Conservation (phyloP, 2,329 filamentous ascomycete species). For the Fusarium armeniacum region DNA sequence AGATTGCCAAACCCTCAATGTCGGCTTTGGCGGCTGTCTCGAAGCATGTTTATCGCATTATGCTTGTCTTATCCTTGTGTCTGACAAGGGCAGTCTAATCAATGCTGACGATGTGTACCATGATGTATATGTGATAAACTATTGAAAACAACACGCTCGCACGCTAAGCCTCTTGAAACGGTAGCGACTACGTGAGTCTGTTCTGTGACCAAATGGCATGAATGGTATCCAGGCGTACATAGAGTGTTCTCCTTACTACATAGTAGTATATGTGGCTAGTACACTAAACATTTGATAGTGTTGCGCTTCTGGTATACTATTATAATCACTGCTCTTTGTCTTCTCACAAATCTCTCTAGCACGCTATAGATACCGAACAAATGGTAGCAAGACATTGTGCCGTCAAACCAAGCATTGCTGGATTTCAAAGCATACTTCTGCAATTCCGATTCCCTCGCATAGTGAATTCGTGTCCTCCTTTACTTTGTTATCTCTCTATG, state of each 20-base stretch:
- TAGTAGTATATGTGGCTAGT: too few species aligned
- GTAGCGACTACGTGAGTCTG: not conserved
- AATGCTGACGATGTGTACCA: slow-evolving; percentile 5
- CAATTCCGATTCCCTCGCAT: not conserved
- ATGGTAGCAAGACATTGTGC: not conserved
- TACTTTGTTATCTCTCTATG: not conserved
- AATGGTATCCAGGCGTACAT: not conserved
- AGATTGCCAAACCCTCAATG: slow-evolving; percentile 15
- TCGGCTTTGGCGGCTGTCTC: slow-evolving; percentile 24
- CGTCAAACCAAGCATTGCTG: not conserved
- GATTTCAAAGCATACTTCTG: not conserved
- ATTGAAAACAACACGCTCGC: not conserved
- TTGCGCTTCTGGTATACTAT: not conserved
- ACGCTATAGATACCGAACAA: not conserved
- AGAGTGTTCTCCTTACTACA: not conserved
- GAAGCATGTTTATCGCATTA: slow-evolving; percentile 13
- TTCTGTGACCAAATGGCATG: not conserved
- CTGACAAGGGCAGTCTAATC: slow-evolving; percentile 10
- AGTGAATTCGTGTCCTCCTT: not conserved
- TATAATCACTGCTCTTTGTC: not conserved
- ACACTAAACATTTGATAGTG: not conserved
- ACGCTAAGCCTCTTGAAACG: not conserved
- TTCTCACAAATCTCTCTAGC: not conserved
- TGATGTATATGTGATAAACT: not conserved
- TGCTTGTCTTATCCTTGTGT: slow-evolving; percentile 24